Evolutionary conservation across 805 yeast species (phyloP).

Genomic region (Candida quercuum): DNA sequence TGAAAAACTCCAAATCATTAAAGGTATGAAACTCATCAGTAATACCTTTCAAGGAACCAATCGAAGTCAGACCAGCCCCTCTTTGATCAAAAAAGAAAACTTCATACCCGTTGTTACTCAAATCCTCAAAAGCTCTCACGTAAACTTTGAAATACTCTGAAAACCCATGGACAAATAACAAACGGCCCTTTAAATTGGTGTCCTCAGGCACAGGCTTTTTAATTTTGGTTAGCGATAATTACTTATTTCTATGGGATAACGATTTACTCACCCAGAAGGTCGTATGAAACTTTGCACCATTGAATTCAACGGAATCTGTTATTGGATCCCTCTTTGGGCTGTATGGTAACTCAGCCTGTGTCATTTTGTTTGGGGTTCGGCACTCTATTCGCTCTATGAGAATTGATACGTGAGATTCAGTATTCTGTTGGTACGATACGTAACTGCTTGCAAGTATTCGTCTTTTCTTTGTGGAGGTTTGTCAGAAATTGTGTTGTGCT

Average conservation of each 20-base stretch:
- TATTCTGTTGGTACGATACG: too few species aligned
- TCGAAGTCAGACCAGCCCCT: constrained; percentile 66
- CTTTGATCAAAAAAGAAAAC: constrained; percentile 67
- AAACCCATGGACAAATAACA: constrained; percentile 68
- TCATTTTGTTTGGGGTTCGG: too few species aligned
- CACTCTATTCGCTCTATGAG: too few species aligned
- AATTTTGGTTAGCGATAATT: constrained; percentile 1
- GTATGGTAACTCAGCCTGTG: too few species aligned
- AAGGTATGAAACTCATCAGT: constrained; percentile 54
- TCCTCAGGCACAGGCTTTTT: constrained; percentile 27
- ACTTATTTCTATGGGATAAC: background rate
- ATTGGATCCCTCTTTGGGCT: constrained; percentile 28
- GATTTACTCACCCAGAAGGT: constrained; percentile 20
- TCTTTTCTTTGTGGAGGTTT: too few species aligned
- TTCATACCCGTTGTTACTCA: constrained; percentile 53
- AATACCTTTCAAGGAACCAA: constrained; percentile 46
- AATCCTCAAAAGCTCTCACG: constrained; percentile 45
- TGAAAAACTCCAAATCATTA: constrained; percentile 55
- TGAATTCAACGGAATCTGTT: constrained; percentile 26
- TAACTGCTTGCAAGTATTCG: too few species aligned
- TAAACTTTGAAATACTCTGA: constrained; percentile 51
- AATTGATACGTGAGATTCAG: too few species aligned
- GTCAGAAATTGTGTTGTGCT: too few species aligned
- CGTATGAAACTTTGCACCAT: constrained; percentile 37
- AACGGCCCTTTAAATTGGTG: constrained; percentile 40